Evolutionary conservation across 345 rosid species (phyloP).

Genomic region (Lepidium aucheri): DNA sequence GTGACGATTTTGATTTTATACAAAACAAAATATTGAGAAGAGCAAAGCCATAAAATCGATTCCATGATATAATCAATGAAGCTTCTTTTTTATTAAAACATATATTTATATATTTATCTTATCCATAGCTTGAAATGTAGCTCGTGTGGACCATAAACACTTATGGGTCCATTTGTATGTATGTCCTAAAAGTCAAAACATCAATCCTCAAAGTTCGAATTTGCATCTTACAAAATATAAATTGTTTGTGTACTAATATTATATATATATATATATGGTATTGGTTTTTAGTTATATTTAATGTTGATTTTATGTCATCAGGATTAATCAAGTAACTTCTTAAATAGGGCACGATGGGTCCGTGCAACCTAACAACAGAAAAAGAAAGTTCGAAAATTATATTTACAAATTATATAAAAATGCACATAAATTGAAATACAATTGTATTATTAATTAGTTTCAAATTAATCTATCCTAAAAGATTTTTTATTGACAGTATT

Average conservation of each 20-base stretch:
- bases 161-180: slow-evolving; percentile 5
- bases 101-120: background rate
- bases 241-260: background rate
- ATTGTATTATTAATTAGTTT: too few species aligned
- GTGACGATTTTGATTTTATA: slow-evolving; percentile 7
- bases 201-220: slow-evolving; percentile 17
- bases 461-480: too few species aligned
- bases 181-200: slow-evolving; percentile 20
- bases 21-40: background rate
- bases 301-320: background rate
- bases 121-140: slow-evolving; percentile 14
- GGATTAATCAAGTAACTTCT: slow-evolving; percentile 7
- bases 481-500: too few species aligned
- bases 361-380: slow-evolving; percentile 3
- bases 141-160: slow-evolving; percentile 18
- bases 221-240: background rate
- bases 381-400: background rate
- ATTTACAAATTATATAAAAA: background rate
- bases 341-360: slow-evolving; percentile 5
- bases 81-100: background rate
- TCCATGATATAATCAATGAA: background rate
- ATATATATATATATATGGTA: background rate
- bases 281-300: background rate
- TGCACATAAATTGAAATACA: background rate
- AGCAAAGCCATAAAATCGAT: background rate